Evolutionary conservation across 768 basidiomycete genomes (phyloP), one percentile per base, ranked within the genome.

Genomic region (Boletus insuetus): DNA sequence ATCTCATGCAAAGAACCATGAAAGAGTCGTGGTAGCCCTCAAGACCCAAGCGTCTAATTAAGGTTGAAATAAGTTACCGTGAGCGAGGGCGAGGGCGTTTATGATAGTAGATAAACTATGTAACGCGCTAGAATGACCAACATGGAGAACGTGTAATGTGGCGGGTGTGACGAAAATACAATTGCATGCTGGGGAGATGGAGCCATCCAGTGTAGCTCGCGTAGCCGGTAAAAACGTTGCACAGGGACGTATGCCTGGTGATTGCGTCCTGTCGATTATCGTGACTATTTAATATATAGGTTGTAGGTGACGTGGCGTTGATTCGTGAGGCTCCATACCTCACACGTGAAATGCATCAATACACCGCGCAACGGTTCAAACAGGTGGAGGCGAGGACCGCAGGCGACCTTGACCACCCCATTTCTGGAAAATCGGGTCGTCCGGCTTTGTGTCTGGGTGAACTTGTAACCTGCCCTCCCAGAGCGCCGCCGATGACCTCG

Each of bases 391-490:
- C 14, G 62, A 61, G 17, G 59, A 35, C 20, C 51, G 57, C 16
- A 24, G 3, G n/a, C 59, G 63, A 44, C 57, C 24, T 31, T 56
- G 55, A 4, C 53, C 58, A 37, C 72, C 64, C 74, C 74, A 73
- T 60, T 59, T 68, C 42, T 56, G 58, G 58, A 71, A 73, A 24
- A 74, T 70, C 3, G 75, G 76, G 62, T 95, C 91, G 55, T 89
- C 83, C 32, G 71, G 75, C 44, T 81, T 76, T 3, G 93, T 95
- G 37, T 90, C 91, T 0, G 94, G 94, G 66, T 97, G 94, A 7
- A 96, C 75, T 68, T 93, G 91, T 16, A 94, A 77, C 71, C 82
- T 89, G 58, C 92, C 92, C 68, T 89, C 84, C 85, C 85, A 91
- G 8, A 94, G 77, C 2, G 89, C 90, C 11, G 90, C 86, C 31